A percentile compares a stretch with the other conserved stretches of the same genome.
phyloP scores from a whole-genome alignment of 371 early-diverging fungal genomes.

The Mucor irregularis region DNA sequence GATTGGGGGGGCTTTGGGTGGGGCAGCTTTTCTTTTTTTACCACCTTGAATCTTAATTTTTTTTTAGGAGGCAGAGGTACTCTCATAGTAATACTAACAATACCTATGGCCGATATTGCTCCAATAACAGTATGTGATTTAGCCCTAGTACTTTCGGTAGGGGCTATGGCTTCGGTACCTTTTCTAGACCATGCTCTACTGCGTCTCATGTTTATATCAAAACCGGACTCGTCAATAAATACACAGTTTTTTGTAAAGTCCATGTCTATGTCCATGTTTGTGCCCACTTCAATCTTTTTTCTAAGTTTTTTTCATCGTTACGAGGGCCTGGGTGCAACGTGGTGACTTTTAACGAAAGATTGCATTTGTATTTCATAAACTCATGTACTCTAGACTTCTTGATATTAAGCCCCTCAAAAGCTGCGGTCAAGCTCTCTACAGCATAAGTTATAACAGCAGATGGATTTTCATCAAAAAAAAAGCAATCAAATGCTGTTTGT shows the following conservation, averaged over 20 bases:
- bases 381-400: slow-evolving; percentile 6
- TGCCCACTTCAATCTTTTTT: slow-evolving; percentile 6
- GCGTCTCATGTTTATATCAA: slow-evolving; percentile 6
- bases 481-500: too few relatives aligned
- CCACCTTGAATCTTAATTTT: too few relatives aligned
- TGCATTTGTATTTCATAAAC: slow-evolving; percentile 2
- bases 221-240: slow-evolving; percentile 4
- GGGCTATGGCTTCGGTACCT: too few relatives aligned
- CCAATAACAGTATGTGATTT: slow-evolving; percentile 13
- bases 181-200: slow-evolving; percentile 1
- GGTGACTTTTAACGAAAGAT: slow-evolving; percentile 5
- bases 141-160: too few relatives aligned
- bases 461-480: slow-evolving; percentile 2
- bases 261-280: slow-evolving; percentile 5
- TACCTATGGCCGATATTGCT: slow-evolving; percentile 1
- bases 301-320: slow-evolving; percentile 1
- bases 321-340: not conserved
- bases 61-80: slow-evolving; percentile 2
- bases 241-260: slow-evolving; percentile 13
- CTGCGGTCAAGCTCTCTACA: slow-evolving; percentile 2
- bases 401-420: slow-evolving; percentile 5
- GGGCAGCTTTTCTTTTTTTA: too few relatives aligned
- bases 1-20: too few relatives aligned
- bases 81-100: slow-evolving; percentile 3
- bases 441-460: not conserved